Evolutionary conservation across 495 filamentous ascomycete genomes (phyloP).

Genomic region (Barbatosphaeria neglecta): DNA sequence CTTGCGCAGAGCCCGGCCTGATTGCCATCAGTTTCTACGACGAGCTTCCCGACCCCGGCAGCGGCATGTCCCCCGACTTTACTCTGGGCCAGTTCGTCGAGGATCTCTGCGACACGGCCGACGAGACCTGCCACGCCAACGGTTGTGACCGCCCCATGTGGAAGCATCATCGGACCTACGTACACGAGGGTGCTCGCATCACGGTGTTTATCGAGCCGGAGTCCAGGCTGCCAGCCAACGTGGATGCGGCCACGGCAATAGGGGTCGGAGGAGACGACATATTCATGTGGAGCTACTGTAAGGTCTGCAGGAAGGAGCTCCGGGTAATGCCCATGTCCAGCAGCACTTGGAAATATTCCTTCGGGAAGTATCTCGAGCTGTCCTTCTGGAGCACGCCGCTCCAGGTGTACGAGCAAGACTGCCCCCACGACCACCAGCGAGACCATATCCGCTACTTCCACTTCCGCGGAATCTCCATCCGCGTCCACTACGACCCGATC

Average conservation of each 20-base stretch:
- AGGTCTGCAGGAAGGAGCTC: conserved; percentile 79
- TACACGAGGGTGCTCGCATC: conserved; percentile 89
- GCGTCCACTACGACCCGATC: conserved; percentile 85
- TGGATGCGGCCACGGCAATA: conserved; percentile 33
- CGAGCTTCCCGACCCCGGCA: conserved; percentile 56
- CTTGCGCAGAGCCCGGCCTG: conserved; percentile 80
- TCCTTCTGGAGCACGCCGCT: conserved; percentile 89
- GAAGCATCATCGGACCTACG: conserved; percentile 93
- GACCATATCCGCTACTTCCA: conserved; percentile 91
- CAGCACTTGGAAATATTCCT: conserved; percentile 96
- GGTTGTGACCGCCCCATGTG: conserved; percentile 82
- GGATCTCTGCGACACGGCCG: conserved; percentile 66
- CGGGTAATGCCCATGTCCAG: conserved; percentile 87
- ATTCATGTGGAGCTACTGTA: conserved; percentile 96
- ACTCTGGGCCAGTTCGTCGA: conserved; percentile 95
- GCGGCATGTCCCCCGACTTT: conserved; percentile 66
- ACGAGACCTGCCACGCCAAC: conserved; percentile 64
- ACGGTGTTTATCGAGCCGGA: conserved; percentile 77
- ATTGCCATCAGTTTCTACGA: conserved; percentile 86
- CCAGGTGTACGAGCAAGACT: conserved; percentile 62
- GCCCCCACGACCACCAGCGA: conserved; percentile 83
- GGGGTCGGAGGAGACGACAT: conserved; percentile 49
- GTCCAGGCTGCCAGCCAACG: conserved; percentile 25
- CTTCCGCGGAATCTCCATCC: conserved; percentile 69
- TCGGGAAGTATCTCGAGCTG: conserved; percentile 93